Evolutionary conservation across 2,329 filamentous ascomycete genomes (phyloP), one percentile per base, ranked within the genome.

Genomic region (Aspergillus nomiae): DNA sequence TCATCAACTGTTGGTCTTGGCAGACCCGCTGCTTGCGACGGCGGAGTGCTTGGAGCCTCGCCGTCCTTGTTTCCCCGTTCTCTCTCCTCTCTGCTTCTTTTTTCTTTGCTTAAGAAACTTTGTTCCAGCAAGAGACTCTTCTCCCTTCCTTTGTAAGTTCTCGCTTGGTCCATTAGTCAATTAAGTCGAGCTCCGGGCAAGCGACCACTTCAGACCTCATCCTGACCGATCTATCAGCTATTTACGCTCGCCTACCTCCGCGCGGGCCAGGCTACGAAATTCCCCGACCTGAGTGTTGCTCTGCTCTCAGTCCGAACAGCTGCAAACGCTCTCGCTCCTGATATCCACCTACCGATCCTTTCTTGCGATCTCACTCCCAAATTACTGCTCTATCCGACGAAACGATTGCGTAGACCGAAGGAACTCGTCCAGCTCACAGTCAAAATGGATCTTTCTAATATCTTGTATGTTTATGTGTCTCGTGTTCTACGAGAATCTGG

Each of bases 371-470:
- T 30, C 46, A 51, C 14, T 26, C 26, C 51, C 51, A 36, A 58
- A 14, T 30, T 19, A 26, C 41, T 30, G 36, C 56, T 56, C 28
- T 59, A 45, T 24, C 38, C 48, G 51, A 59, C 55, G 16, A 38
- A 45, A 32, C 61, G 55, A 54, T 53, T 51, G 14, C 54, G 48
- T 57, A 38, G 34, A 57, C 30, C 45, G 12, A 46, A 50, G 21
- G 10, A n/a, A 36, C 36, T 24, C n/a, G n/a, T 48, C 43, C 30
- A 34, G 43, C 41, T 16, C 45, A 60, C 32, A 41, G n/a, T 58
- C 75, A 84, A 76, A 70, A 96, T 97, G 92, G 93, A 97, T 81
- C 92, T 93, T 84, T 94, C 92, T 67, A 92, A 96, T 81, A 89
- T 89, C 78, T 96, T 96, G 92, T 96, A 85, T 83, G 91, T 85